Conservation (phyloP, 306 rosid genomes). For the Myrica gale region DNA sequence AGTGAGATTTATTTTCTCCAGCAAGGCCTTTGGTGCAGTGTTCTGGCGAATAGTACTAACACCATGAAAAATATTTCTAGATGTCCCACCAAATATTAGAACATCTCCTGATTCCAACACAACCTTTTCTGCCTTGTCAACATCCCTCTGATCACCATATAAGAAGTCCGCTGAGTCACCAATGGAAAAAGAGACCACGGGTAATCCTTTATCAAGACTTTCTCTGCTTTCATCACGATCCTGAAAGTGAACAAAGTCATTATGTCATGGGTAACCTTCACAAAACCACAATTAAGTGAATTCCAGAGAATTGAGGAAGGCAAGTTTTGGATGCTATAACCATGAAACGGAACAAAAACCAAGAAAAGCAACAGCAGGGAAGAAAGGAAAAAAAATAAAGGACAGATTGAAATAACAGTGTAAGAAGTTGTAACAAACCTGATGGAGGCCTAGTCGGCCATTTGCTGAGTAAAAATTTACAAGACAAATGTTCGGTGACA, state of each 20-base stretch:
- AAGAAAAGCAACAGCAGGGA: background rate
- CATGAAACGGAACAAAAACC: background rate
- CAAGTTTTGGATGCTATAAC: background rate
- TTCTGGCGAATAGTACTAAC: conserved; percentile 40
- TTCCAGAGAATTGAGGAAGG: background rate
- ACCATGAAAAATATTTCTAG: conserved; percentile 72
- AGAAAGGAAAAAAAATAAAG: background rate
- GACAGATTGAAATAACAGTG: background rate
- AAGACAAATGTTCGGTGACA: conserved; percentile 62
- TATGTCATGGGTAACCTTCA: background rate
- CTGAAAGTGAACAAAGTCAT: conserved; percentile 25
- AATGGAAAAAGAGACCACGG: conserved; percentile 83
- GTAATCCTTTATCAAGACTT: conserved; percentile 42
- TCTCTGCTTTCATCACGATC: conserved; percentile 72
- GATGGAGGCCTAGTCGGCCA: conserved; percentile 81
- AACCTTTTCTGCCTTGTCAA: conserved; percentile 39
- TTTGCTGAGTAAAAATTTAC: conserved; percentile 59
- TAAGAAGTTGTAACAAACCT: conserved; percentile 38
- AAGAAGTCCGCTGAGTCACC: conserved; percentile 76
- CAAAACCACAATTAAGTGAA: background rate
- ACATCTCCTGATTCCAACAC: conserved; percentile 72
- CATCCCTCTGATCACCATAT: conserved; percentile 48
- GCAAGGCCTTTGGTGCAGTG: conserved; percentile 52
- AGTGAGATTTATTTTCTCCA: conserved; percentile 45
- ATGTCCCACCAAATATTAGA: conserved; percentile 72